Conservation (phyloP, 495 filamentous ascomycete species). For the Glarea lozoyensis region DNA sequence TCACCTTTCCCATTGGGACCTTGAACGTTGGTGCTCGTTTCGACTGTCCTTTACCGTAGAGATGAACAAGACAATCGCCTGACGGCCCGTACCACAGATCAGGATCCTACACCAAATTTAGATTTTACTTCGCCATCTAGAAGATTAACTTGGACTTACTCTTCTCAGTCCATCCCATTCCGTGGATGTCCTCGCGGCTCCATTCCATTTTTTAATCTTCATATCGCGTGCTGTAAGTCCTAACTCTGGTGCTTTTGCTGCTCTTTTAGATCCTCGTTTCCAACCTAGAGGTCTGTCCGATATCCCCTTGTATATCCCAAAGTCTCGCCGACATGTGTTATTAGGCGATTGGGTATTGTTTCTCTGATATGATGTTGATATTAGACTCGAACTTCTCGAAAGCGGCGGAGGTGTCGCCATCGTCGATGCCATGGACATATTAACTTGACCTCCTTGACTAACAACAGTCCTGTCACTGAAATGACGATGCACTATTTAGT, state of each 20-base stretch:
- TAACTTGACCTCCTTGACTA: not conserved
- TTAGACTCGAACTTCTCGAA: not conserved
- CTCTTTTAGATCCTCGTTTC: too few species aligned
- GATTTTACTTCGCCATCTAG: not conserved
- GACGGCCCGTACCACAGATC: constrained; percentile 55
- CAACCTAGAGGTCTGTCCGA: constrained; percentile 13
- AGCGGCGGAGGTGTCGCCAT: constrained; percentile 6
- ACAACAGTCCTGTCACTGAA: too few species aligned
- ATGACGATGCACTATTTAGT: too few species aligned
- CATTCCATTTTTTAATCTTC: constrained; percentile 46
- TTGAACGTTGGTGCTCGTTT: constrained; percentile 51
- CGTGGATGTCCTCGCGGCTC: constrained; percentile 33
- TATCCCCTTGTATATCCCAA: constrained; percentile 10
- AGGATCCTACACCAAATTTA: constrained; percentile 34
- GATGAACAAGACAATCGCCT: constrained; percentile 54
- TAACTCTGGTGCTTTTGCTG: constrained; percentile 9
- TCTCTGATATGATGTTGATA: too few species aligned
- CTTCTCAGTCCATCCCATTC: constrained; percentile 45
- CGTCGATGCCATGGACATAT: constrained; percentile 8
- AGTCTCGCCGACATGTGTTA: not conserved
- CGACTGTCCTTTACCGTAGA: constrained; percentile 51
- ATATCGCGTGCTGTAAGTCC: constrained; percentile 9
- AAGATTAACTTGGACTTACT: constrained; percentile 27
- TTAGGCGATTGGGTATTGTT: too few species aligned
- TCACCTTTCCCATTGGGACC: constrained; percentile 41